These are phyloP conservation scores for Grosmannia serpens DNA, from an alignment of 2,329 filamentous ascomycete genomes.

Conservation along the genomic window DNA sequence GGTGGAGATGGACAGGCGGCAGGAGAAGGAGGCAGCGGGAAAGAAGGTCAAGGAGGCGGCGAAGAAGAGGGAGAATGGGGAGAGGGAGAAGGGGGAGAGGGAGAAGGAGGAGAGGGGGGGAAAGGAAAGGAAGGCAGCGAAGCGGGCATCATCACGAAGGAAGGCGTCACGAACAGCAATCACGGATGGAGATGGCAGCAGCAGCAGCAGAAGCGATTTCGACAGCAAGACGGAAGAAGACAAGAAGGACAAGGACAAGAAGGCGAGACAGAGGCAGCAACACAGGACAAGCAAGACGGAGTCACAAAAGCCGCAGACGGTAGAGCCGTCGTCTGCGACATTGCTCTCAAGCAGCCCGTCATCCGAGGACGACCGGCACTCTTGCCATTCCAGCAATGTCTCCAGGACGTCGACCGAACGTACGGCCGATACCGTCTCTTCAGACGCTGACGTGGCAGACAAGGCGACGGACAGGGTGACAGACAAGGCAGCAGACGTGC, in stretches of 20 bases:
- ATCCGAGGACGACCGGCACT: neutral
- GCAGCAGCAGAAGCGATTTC: neutral
- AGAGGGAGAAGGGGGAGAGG: conserved; percentile 9
- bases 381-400: neutral
- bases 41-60: conserved; percentile 22
- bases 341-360: neutral
- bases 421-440: neutral
- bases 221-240: neutral
- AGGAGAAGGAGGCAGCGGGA: conserved; percentile 26
- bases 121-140: neutral
- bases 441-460: neutral
- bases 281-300: neutral
- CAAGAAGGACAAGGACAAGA: neutral
- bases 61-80: conserved; percentile 14
- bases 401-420: neutral
- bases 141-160: neutral
- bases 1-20: conserved; percentile 30
- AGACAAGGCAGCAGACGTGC: too few relatives aligned
- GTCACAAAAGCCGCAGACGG: neutral
- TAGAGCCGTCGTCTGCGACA: neutral
- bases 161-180: neutral
- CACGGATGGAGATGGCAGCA: neutral
- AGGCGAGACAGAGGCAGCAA: neutral
- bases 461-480: neutral
- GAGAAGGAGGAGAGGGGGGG: neutral